phyloP scores from a whole-genome alignment of 1,139 yeast species.

The Sugiyamaella pinicola region DNA sequence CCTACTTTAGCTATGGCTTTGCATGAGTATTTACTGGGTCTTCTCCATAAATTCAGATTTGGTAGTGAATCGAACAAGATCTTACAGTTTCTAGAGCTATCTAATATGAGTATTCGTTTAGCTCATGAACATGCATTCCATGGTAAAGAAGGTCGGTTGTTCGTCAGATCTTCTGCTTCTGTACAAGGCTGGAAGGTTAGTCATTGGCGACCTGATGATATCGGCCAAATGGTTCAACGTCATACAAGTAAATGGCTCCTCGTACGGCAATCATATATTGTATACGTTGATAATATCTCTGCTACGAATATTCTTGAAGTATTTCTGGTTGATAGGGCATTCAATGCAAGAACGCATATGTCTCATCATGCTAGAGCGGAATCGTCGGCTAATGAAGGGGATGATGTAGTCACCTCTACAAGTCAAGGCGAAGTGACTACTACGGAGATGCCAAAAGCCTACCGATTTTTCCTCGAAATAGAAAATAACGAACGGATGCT shows the following conservation, averaged over 20 bases:
- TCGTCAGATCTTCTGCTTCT: conserved; percentile 78
- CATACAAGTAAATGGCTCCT: conserved; percentile 92
- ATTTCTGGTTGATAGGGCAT: conserved; percentile 74
- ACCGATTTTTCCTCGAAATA: conserved; percentile 56
- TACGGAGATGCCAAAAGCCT: conserved; percentile 16
- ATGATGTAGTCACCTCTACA: conserved; percentile 13
- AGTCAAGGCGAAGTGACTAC: conserved; percentile 10
- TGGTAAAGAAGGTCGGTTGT: conserved; percentile 87
- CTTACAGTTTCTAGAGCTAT: conserved; percentile 84
- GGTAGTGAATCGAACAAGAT: conserved; percentile 80
- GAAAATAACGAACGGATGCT: conserved; percentile 80
- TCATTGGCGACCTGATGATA: conserved; percentile 77
- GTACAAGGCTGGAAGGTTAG: conserved; percentile 97
- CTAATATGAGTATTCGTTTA: conserved; percentile 81
- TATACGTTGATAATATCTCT: conserved; percentile 81
- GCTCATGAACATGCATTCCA: conserved; percentile 76
- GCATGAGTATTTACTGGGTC: conserved; percentile 57
- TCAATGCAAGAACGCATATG: conserved; percentile 49
- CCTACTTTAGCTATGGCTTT: conserved; percentile 19
- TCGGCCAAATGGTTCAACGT: conserved; percentile 72
- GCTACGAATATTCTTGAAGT: conserved; percentile 91
- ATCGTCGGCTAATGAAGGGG: conserved; percentile 11
- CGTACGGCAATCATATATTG: conserved; percentile 78
- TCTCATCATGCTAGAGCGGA: conserved; percentile 22
- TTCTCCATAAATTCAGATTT: conserved; percentile 62